Percentiles rank a stretch among this genome's conserved stretches.
Conservation (phyloP, 768 basidiomycete species). For the Lentinula sp. region DNA sequence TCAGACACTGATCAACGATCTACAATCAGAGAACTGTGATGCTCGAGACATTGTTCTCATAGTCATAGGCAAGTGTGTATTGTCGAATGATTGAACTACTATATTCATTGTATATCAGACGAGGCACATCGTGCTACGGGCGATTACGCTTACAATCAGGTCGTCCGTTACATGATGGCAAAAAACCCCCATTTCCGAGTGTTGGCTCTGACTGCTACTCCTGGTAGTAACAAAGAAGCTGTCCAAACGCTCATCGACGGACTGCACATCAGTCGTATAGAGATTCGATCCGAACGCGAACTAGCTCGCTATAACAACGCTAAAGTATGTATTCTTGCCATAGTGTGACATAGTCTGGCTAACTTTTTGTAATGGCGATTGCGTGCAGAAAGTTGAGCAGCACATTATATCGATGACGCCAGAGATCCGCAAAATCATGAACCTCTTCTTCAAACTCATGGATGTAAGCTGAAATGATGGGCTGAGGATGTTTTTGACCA, state of each 20-base stretch:
- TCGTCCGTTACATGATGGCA: conserved; percentile 85
- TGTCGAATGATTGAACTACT: not conserved
- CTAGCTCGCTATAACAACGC: conserved; percentile 86
- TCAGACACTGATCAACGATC: conserved; percentile 88
- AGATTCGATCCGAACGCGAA: conserved; percentile 88
- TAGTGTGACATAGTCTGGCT: not conserved
- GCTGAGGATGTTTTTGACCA: conserved; percentile 18
- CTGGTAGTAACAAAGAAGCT: conserved; percentile 79
- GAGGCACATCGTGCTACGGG: conserved; percentile 95
- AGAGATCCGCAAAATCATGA: conserved; percentile 58
- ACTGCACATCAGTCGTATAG: conserved; percentile 91
- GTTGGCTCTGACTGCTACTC: conserved; percentile 92
- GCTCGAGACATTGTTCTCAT: conserved; percentile 75
- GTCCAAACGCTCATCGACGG: conserved; percentile 89
- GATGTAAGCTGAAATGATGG: conserved; percentile 37
- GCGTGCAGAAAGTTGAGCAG: conserved; percentile 51
- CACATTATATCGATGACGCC: conserved; percentile 73
- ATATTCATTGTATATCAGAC: conserved; percentile 39
- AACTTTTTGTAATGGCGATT: not conserved
- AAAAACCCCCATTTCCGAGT: conserved; percentile 93
- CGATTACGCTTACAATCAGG: conserved; percentile 87
- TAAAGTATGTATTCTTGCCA: conserved; percentile 48
- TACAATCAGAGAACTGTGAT: conserved; percentile 68
- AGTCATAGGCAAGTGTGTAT: conserved; percentile 63
- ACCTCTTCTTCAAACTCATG: conserved; percentile 68